Base-by-base conservation (phyloP, 306 rosid species). In the Rosa lucieae region DNA sequence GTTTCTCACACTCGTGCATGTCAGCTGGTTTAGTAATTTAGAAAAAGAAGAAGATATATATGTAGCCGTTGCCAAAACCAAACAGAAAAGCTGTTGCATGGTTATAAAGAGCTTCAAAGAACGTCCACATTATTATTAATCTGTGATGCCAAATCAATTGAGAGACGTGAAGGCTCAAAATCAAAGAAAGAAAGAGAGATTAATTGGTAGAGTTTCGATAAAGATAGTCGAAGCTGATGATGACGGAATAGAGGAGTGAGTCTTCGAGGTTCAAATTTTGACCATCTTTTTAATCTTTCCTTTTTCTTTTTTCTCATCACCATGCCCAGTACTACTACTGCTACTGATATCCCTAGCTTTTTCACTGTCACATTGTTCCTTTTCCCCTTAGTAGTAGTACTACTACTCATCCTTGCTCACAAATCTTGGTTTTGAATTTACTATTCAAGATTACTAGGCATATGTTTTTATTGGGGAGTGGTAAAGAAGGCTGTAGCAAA, bases 401-500 rank as follows among this genome's bases (percentile, higher is more conserved):
- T 20, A 62, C 12, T 58, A 58, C 65, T 42, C 70, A 26, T 26
- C 18, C 67, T 65, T 65, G 46, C 70, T 65, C 67, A 14, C 70
- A 32, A 35, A 39, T 23, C 29, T 67, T 17, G 9, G 48, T 67
- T 66, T 67, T 67, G 72, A 67, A 67, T 67, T 67, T 67, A 67
- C 49, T 40, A 49, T 68, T 82, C 76, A 72, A 91, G 84, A 83
- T 78, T 81, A 88, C 76, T 77, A 83, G 87, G 86, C 72, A 58
- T 56, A 21, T 65, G 70, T 73, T 77, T 84, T 89, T 81, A 83
- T 94, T 86, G 99, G 99, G 88, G 95, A 90, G 87, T 81, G 99
- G 92, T 91, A 94, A 92, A 94, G 97, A 92, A 90, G 94, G 90
- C 92, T 88, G 96, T 82, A 84, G 87, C 93, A 84, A 91, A 91